These are phyloP conservation scores for Sclerotinia glacialis DNA, from an alignment of 2,329 filamentous ascomycete genomes.

Conservation along the genomic window DNA sequence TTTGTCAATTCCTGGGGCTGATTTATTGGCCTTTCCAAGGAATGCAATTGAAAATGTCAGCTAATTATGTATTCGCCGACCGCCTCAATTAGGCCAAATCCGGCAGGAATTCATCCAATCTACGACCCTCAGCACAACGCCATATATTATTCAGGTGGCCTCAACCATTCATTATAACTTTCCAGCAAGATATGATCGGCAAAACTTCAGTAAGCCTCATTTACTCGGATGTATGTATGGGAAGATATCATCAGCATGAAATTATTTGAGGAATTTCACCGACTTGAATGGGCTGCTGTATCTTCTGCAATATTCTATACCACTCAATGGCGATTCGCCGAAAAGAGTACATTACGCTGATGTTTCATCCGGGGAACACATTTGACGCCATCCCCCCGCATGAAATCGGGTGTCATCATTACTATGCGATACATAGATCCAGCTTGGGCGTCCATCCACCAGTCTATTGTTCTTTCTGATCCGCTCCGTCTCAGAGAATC, in stretches of 20 bases:
- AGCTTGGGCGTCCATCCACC: constrained; percentile 16
- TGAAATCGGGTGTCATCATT: constrained; percentile 15
- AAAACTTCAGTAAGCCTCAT: constrained; percentile 13
- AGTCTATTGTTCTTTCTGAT: constrained; percentile 11
- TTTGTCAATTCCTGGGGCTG: constrained; percentile 6
- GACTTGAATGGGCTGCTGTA: not conserved
- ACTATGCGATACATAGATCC: constrained; percentile 8
- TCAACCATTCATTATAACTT: not conserved
- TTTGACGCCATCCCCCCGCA: constrained; percentile 17
- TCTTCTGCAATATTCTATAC: constrained; percentile 4
- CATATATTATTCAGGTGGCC: not conserved
- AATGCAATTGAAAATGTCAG: constrained; percentile 14
- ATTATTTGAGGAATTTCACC: not conserved
- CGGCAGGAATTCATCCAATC: constrained; percentile 18
- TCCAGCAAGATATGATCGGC: not conserved
- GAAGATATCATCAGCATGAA: not conserved
- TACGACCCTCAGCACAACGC: constrained; percentile 9
- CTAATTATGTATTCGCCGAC: constrained; percentile 7
- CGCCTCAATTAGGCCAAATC: constrained; percentile 7
- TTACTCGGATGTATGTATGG: not conserved
- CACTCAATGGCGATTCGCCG: constrained; percentile 7
- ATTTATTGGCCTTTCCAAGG: constrained; percentile 12
- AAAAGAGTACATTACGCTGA: constrained; percentile 12
- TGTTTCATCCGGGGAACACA: constrained; percentile 22
- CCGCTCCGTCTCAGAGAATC: constrained; percentile 13